Percentiles rank a stretch among this genome's conserved stretches.
phyloP scores from a whole-genome alignment of 495 filamentous ascomycete species.

The Xylaria intraflava region DNA sequence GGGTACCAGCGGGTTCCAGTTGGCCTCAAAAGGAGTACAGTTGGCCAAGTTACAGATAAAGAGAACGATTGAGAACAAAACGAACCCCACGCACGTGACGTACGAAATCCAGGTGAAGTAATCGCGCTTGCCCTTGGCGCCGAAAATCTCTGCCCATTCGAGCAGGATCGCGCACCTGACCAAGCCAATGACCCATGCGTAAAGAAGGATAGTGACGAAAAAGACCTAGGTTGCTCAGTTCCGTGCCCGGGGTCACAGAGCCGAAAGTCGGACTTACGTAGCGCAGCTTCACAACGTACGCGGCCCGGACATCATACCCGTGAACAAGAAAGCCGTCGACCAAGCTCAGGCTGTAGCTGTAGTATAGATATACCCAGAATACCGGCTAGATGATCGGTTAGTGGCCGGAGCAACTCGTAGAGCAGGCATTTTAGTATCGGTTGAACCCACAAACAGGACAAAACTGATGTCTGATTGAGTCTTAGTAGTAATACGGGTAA shows the following conservation, averaged over 20 bases:
- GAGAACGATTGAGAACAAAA: background rate
- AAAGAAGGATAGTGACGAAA: background rate
- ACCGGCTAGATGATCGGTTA: background rate
- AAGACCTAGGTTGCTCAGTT: background rate
- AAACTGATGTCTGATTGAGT: background rate
- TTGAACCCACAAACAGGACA: background rate
- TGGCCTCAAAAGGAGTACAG: conserved; percentile 1
- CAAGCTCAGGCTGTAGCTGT: background rate
- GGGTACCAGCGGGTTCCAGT: conserved; percentile 1
- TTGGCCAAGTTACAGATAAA: background rate
- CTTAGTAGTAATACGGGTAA: background rate
- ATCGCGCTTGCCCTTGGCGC: background rate
- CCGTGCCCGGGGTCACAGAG: too few species aligned
- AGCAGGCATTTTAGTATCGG: background rate
- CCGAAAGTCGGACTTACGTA: too few species aligned
- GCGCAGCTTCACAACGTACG: too few species aligned
- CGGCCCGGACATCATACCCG: background rate
- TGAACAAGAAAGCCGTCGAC: background rate
- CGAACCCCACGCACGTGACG: background rate
- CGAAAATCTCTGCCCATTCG: background rate
- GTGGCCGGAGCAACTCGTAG: background rate
- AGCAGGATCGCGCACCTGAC: conserved; percentile 3
- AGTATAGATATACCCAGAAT: background rate
- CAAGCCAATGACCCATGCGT: background rate
- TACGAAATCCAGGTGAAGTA: background rate